Conservation (phyloP, 2,329 filamentous ascomycete species). For the Claviceps humidiphila region DNA sequence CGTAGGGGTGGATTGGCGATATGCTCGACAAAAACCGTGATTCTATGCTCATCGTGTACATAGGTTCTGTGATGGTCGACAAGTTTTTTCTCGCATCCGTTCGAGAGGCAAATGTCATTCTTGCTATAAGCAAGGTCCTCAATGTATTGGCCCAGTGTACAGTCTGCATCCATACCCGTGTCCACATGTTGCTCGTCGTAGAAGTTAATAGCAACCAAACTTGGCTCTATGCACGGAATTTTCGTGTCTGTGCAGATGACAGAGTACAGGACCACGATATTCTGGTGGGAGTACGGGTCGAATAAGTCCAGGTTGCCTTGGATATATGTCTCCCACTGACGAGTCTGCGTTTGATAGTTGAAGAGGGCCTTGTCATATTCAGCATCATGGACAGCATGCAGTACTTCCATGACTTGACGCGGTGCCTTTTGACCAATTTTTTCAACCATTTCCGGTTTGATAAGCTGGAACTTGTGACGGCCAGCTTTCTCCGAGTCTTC, state of each 20-base stretch:
- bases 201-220: conserved; percentile 79
- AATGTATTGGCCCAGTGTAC: conserved; percentile 86
- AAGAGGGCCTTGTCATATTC: conserved; percentile 93
- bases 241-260: conserved; percentile 88
- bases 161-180: conserved; percentile 64
- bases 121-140: conserved; percentile 75
- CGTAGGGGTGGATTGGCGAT: conserved; percentile 29
- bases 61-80: conserved; percentile 91
- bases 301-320: conserved; percentile 81
- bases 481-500: conserved; percentile 50
- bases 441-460: conserved; percentile 92
- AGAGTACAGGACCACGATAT: conserved; percentile 88
- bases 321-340: conserved; percentile 93
- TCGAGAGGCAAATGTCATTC: conserved; percentile 64
- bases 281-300: conserved; percentile 90
- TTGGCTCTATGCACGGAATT: conserved; percentile 83
- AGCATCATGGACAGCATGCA: conserved; percentile 89
- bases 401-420: conserved; percentile 77
- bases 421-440: conserved; percentile 67
- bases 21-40: conserved; percentile 75
- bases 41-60: conserved; percentile 86
- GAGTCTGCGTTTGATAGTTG: conserved; percentile 85
- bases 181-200: conserved; percentile 84
- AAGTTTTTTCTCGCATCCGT: conserved; percentile 80
- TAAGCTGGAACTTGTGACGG: conserved; percentile 70